Evolutionary conservation across 75 land plant species (phyloP).

Genomic region (Larix kaempferi): DNA sequence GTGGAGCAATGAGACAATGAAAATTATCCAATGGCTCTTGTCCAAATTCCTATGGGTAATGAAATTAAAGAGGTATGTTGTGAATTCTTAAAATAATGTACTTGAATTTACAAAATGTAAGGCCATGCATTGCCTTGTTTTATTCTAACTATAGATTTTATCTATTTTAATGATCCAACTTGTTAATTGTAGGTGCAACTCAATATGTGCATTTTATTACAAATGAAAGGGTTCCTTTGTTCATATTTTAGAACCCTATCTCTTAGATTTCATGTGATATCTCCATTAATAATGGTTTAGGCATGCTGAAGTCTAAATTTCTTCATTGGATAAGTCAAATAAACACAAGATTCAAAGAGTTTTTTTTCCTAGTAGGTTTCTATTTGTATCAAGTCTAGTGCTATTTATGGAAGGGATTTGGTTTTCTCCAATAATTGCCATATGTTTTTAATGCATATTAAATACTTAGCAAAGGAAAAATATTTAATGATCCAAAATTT

Average conservation of each 20-base stretch:
- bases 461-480: too few relatives aligned
- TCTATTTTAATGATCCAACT: not conserved
- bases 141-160: not conserved
- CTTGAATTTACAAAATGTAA: not conserved
- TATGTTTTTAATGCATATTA: too few relatives aligned
- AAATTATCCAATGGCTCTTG: constrained; percentile 64
- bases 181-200: constrained; percentile 30
- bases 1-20: constrained; percentile 16
- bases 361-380: constrained; percentile 64
- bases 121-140: not conserved
- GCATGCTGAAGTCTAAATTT: constrained; percentile 56
- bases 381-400: too few relatives aligned
- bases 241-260: constrained; percentile 36
- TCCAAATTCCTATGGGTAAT: constrained; percentile 83
- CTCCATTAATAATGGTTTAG: constrained; percentile 62
- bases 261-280: constrained; percentile 63
- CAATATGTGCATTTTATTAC: constrained; percentile 31
- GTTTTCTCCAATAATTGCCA: too few relatives aligned
- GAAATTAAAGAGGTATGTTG: constrained; percentile 71
- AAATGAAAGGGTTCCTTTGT: constrained; percentile 66
- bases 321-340: constrained; percentile 54
- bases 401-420: too few relatives aligned
- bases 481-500: too few relatives aligned
- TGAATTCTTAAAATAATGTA: not conserved
- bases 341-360: constrained; percentile 61